Evolutionary conservation across 441 rosid species (phyloP), one percentile per base, ranked within the genome.

Genomic region (Populus hybrid): DNA sequence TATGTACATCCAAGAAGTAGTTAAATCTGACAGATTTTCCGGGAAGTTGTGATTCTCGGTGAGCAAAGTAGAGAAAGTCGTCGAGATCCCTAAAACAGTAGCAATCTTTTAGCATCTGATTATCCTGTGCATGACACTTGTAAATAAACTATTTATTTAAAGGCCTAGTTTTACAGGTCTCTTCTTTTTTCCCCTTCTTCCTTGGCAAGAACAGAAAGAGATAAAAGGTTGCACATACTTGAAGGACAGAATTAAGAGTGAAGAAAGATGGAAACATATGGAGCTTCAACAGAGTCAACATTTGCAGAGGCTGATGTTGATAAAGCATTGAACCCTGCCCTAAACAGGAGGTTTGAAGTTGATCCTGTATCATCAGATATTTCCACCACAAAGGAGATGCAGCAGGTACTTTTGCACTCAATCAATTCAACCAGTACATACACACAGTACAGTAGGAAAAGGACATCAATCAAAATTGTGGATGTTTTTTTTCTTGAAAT

Each of bases 351-450:
- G 12, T 79, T 88, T 5, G 73, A 84, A 70, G 81, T 84, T 35
- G 95, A 88, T 85, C 78, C 90, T 18, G 71, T 83, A n/a, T 88
- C 92, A 0, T 82, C 83, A 7, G 85, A 81, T 38, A 84, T 85
- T 6, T 83, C 75, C 59, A 32, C 87, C 75, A 75, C 87, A 0
- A 23, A 32, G 65, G 74, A 81, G 9, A 72, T 70, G 14, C 61
- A 75, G 57, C 20, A 46, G 57, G 57, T 46, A 46, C 57, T 46
- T 46, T 14, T 46, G 57, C 57, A 46, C 57, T 46, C 57, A 46
- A 4, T 46, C 57, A 46, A 4, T 46, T 46, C 57, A 46, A 46
- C 7, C 20, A 46, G 20, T 46, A 1, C 57, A 12, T 46, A 5
- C 57, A 14, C 57, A 14, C 20, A 14, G 6, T 46, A 46, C 20